Base-by-base conservation (phyloP, 805 yeast species). In the Pichia cabralensis region DNA sequence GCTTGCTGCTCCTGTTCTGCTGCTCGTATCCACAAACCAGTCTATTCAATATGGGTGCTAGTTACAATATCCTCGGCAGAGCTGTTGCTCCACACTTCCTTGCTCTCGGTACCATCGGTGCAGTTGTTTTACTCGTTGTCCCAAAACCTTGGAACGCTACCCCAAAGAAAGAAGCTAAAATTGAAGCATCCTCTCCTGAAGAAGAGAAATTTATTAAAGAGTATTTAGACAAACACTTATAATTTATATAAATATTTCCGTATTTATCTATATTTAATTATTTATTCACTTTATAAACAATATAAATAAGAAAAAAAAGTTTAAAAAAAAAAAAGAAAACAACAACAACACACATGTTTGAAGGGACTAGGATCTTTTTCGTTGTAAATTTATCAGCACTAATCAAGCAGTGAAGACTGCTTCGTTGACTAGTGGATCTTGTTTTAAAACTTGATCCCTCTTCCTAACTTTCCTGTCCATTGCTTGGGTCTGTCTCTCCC, bases 131-230 rank as follows among this genome's bases (percentile, higher is more conserved):
- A 30, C 59, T 75, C 35, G 75, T 71, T 41, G 58, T 67, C 31
- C 92, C 92, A 56, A 80, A 83, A 60, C 84, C 88, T 60, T 76
- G 80, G 82, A 63, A 65, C 41, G 62, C 75, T 18, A 66, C 71
- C 45, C 67, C 75, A 46, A 55, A 53, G 39, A 71, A 79, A 50
- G 67, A 64, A 48, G 86, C 92, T 30, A 65, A 76, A 26, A 71
- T 85, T 58, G 72, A 74, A 45, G 94, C 95, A 45, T 60, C 75
- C 37, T 72, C 86, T 33, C 76, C 85, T 48, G 96, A 85, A 53
- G 96, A 88, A 67, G 94, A 83, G 61, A 76, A 80, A 60, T 88
- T 81, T 66, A 79, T 88, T 52, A 68, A 63, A 57, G 81, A 76
- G 51, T 86, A 74, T 69, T 66, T 76, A 61, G 64, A 61, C 48